phyloP scores from a whole-genome alignment of 179 eudicot genomes.

The Beta corolliflora region DNA sequence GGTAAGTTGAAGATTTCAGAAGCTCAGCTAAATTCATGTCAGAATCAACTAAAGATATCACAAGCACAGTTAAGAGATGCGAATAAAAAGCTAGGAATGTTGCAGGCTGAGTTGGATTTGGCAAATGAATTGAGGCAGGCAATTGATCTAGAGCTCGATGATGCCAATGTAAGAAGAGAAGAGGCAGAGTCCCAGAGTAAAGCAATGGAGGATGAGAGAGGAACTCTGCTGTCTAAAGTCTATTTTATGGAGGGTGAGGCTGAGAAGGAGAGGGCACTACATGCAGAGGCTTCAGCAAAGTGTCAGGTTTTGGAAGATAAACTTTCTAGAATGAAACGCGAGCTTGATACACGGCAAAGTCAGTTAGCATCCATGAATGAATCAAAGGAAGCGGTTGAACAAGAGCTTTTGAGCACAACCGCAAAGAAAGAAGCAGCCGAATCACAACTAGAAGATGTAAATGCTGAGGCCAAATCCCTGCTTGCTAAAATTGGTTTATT shows the following conservation, averaged over 20 bases:
- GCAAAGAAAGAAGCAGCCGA: conserved; percentile 48
- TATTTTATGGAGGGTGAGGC: conserved; percentile 47
- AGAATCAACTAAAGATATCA: conserved; percentile 42
- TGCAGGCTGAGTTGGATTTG: conserved; percentile 47
- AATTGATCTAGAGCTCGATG: conserved; percentile 47
- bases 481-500: conserved; percentile 46
- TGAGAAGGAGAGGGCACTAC: conserved; percentile 52
- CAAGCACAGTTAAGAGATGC: conserved; percentile 42
- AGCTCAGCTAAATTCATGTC: conserved; percentile 36
- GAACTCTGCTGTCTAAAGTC: conserved; percentile 46
- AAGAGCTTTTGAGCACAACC: conserved; percentile 20
- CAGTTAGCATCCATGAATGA: conserved; percentile 18
- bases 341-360: conserved; percentile 23
- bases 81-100: conserved; percentile 37
- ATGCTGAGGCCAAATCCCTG: conserved; percentile 49
- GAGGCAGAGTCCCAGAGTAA: conserved; percentile 48
- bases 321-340: conserved; percentile 47
- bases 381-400: conserved; percentile 28
- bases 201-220: conserved; percentile 49
- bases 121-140: conserved; percentile 45
- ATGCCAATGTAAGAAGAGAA: conserved; percentile 47
- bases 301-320: conserved; percentile 55
- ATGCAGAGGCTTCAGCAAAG: conserved; percentile 46
- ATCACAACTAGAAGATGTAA: conserved; percentile 43
- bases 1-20: conserved; percentile 42